Base-by-base conservation (phyloP, 78 protist species). In the Dictyostelium capitatum region DNA sequence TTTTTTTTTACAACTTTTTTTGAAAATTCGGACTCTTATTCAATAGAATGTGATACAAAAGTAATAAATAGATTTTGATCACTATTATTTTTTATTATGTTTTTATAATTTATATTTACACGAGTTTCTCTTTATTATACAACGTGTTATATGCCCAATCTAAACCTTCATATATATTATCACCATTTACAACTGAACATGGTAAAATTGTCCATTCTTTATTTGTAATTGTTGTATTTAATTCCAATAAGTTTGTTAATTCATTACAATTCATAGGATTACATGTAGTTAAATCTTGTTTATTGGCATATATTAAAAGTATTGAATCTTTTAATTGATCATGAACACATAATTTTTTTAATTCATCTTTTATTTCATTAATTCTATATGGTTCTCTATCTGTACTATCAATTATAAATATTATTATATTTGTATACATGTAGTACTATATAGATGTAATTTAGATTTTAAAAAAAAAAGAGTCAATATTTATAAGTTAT, bases 101-200 rank as follows among this genome's bases (percentile, higher is more conserved):
- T 23, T 59, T 59, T 59, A 30, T 11, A 23, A 28, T 83, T 83
- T 59, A 28, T 4, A 54, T 23, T 37, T 37, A 37, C 43, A 37
- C 1, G 6, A 37, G 43, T 37, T 3, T 37, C 43, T 3, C 43
- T 37, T 37, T 37, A 37, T 37, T 37, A 37, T 2, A 37, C 2
- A 37, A 37, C 2, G 43, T 37, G 43, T 37, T 2, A 37, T 17
- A 12, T 37, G 56, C 54, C 98, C 98, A 97, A 80, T 97, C 98
- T 46, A 97, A 91, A 3, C 98, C 98, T 74, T 97, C 97, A 77
- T 95, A 97, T 3, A 97, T 85, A 8, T 97, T 97, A 54, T 83
- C 95, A 41, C 98, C 98, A 12, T 80, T 32, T 10, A 84, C 69
- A 0, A 96, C 97, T 50, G 89, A 78, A 4, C 97, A 89, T 1